Evolutionary conservation across 2,329 filamentous ascomycete species (phyloP), one percentile per base, ranked within the genome.

Genomic region (Ophiognomonia clavigignenti-juglandacearum): DNA sequence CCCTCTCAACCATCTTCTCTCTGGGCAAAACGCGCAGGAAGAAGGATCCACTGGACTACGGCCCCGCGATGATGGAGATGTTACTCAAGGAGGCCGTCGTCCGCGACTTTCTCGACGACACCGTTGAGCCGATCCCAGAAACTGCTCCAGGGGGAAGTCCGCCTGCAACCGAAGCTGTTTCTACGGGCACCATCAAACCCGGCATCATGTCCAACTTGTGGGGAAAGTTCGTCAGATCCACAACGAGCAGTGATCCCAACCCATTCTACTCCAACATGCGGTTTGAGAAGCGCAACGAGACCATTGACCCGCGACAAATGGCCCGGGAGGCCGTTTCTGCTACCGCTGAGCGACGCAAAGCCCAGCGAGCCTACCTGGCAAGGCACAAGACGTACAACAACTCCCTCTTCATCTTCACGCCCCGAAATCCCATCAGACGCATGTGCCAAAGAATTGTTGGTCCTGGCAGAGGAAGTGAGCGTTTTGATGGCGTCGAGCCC

Each of bases 61-160:
- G 91, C 3, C 87, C 87, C 19, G 90, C 89, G 6, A 91, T 89
- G 45, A 86, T 95, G 62, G 93, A 97, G 62, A 96, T 97, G 90
- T 75, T 98, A 40, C 75, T 97, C 38, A 97, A 97, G 62, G 92
- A 97, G 65, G 89, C 90, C 1, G 90, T 98, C 22, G 92, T 98
- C 6, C 85, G 83, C 41, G 93, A 97, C 58, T 98, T 98, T 53
- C 77, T 98, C 4, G 90, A 97, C 57, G 89, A 95, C 55, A 73
- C 76, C 53, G 69, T 76, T 26, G 71, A 74, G 39, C 61, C 68
- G 4, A 58, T 69, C 14, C 67, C 73, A 47, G 67, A 67, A 48
- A 57, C 39, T 45, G 57, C 61, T 38, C 53, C 59, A n/a, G 66
- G 61, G 44, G 65, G 60, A 18, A 64, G 66, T 23, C 60, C 64